Conservation (phyloP, 2,329 filamentous ascomycete species). For the Monilinia aucupariae region DNA sequence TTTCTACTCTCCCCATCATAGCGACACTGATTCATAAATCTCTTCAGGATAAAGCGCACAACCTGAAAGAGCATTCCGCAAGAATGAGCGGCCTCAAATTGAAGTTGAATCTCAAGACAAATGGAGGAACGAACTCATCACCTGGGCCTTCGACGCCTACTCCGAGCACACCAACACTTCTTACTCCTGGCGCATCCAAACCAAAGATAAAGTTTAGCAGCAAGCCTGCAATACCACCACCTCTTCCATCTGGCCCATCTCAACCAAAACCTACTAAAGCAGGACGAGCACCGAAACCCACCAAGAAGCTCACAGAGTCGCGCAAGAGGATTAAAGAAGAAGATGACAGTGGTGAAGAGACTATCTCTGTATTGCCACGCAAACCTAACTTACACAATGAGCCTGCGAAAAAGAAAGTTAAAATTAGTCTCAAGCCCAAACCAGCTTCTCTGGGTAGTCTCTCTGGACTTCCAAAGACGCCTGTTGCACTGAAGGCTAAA, state of each 20-base stretch:
- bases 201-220: slow-evolving; percentile 34
- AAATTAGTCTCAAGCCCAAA: slow-evolving; percentile 33
- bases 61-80: not conserved
- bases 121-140: slow-evolving; percentile 10
- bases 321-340: slow-evolving; percentile 54
- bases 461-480: slow-evolving; percentile 27
- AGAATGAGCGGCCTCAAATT: slow-evolving; percentile 28
- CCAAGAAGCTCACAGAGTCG: slow-evolving; percentile 52
- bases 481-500: slow-evolving; percentile 49
- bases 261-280: slow-evolving; percentile 50
- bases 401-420: slow-evolving; percentile 43
- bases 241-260: slow-evolving; percentile 20
- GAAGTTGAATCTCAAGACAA: slow-evolving; percentile 19
- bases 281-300: slow-evolving; percentile 54
- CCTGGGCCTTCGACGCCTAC: slow-evolving; percentile 19
- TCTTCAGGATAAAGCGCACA: not conserved
- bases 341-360: slow-evolving; percentile 44
- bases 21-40: not conserved
- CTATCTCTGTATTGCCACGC: slow-evolving; percentile 25
- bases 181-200: slow-evolving; percentile 25
- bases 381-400: not conserved
- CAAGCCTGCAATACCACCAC: slow-evolving; percentile 25
- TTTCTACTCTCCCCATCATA: too few relatives aligned
- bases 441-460: slow-evolving; percentile 8
- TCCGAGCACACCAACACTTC: slow-evolving; percentile 18